Percentiles rank a stretch among this genome's conserved stretches.
Evolutionary conservation across 371 early-diverging fungal species (phyloP).

Genomic region (Syncephalis fuscata): DNA sequence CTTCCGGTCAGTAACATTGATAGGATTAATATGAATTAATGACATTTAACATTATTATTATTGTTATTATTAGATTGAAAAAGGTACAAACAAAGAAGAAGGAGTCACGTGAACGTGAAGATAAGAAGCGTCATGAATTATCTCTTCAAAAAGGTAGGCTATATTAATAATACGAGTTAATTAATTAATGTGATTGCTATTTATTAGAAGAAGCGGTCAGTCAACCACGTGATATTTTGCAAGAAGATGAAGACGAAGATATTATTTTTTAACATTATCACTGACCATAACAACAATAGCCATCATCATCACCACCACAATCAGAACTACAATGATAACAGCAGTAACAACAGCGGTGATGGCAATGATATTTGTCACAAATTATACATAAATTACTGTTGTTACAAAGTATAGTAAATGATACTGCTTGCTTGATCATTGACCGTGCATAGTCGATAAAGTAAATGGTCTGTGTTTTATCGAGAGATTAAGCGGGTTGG

Average conservation of each 20-base stretch:
- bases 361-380: no score
- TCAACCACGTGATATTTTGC: constrained; percentile 23
- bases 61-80: constrained; percentile 44
- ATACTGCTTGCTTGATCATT: no score
- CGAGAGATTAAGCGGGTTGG: no score
- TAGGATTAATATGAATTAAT: neutral
- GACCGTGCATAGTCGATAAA: no score
- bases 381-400: no score
- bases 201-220: constrained; percentile 13
- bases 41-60: neutral
- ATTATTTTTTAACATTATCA: constrained; percentile 24
- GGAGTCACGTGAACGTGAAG: constrained; percentile 44
- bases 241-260: constrained; percentile 35
- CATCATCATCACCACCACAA: no score
- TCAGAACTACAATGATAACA: no score
- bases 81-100: constrained; percentile 98
- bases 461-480: no score
- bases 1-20: constrained; percentile 46
- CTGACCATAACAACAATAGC: no score
- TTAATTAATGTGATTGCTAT: no score
- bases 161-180: constrained; percentile 5
- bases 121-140: neutral
- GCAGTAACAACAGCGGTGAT: no score
- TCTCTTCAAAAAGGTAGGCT: constrained; percentile 4
- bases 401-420: no score